Conservation (phyloP, 116 monocot genomes). For the Dioscorea cayenensis region DNA sequence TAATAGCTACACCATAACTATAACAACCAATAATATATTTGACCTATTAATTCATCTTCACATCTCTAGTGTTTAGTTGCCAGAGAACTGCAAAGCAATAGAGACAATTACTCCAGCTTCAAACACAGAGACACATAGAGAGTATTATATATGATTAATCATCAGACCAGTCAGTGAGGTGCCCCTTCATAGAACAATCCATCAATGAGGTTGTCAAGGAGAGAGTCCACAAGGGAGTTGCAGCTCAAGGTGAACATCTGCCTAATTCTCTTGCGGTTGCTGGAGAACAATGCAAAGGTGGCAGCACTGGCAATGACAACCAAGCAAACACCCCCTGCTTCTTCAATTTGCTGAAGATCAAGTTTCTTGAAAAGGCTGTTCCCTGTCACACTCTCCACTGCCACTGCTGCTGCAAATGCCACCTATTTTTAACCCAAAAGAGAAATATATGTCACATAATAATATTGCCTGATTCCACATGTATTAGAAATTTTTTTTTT, state of each 20-base stretch:
- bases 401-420: constrained; percentile 63
- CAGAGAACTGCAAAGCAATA: no score
- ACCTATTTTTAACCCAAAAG: constrained; percentile 24
- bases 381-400: constrained; percentile 66
- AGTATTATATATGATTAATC: constrained; percentile 7
- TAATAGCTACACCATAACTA: no score
- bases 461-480: no score
- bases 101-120: no score
- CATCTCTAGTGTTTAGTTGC: no score
- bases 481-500: no score
- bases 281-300: constrained; percentile 69
- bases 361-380: constrained; percentile 86
- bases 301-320: constrained; percentile 59
- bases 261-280: constrained; percentile 43
- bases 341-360: constrained; percentile 52
- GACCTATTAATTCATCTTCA: no score
- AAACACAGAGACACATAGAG: no score
- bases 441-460: background rate
- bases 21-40: no score
- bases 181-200: constrained; percentile 73
- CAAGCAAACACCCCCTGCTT: constrained; percentile 54
- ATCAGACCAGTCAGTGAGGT: constrained; percentile 71
- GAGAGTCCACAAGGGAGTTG: constrained; percentile 78
- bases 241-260: constrained; percentile 63
- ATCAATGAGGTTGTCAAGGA: constrained; percentile 87